Base-by-base conservation (phyloP, 176 grass and related monocot genomes). In the Zoysia japonica region DNA sequence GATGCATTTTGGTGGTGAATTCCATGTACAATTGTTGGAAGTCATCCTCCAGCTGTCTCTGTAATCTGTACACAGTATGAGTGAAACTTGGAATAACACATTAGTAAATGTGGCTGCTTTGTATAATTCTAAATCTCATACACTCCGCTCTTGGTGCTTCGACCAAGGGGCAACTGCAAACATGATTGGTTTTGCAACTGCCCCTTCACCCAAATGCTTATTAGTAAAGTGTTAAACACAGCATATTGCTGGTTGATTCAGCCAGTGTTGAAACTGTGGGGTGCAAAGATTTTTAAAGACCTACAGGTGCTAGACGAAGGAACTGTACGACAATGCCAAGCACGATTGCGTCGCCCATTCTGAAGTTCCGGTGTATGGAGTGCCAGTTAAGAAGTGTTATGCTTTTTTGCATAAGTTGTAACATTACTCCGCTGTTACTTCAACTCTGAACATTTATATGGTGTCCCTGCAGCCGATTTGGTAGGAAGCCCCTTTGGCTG, bases 1-100 rank as follows among this genome's bases (percentile, higher is more conserved):
- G 62, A 55, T 57, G 16, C 16, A n/a, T 70, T 63, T 84, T 68
- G 50, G 65, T 17, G 10, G 46, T 76, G 42, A 70, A 79, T 28
- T 0, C 48, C 16, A 54, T 76, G 71, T 80, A 71, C 77, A 76
- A 80, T 85, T 74, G n/a, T 68, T 84, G 52, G 80, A 38, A 64
- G 49, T 52, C 45, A 48, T 82, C 48, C 37, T 67, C 1, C 16
- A n/a, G 35, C 47, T 52, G n/a, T 48, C 8, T 67, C 16, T 87
- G 57, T 72, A 72, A 35, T 53, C 3, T 73, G 40, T 66, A 72
- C 39, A 15, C 49, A n/a, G 64, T 59, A 57, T 54, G 56, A 84
- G 9, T 44, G 59, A 40, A 56, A 56, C 5, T 56, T 50, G 70
- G 43, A 60, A 68, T 41, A 46, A 5, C 42, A 16, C 1, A 7